Percentiles rank a stretch among this genome's conserved stretches.
Conservation (phyloP, 768 basidiomycete genomes). For the Russula sp. region DNA sequence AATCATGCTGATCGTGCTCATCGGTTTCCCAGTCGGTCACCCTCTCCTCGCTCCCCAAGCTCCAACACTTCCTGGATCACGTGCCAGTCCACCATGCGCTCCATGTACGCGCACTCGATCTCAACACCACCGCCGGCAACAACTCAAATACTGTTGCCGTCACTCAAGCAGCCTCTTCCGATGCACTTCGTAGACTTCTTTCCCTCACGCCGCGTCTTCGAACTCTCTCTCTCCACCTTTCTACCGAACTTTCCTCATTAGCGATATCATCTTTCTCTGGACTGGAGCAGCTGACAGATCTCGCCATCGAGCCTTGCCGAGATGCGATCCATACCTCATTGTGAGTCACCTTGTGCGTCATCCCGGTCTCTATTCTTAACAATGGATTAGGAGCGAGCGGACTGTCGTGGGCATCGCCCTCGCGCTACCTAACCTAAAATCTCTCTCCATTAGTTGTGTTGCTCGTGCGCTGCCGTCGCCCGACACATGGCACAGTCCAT, state of each 20-base stretch:
- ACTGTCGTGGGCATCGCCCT: constrained; percentile 17
- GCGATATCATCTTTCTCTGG: constrained; percentile 10
- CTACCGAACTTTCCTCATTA: constrained; percentile 14
- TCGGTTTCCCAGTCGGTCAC: constrained; percentile 10
- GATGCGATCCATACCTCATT: constrained; percentile 8
- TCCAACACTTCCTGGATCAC: constrained; percentile 19
- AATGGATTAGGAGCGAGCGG: constrained; percentile 13
- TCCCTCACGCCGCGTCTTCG: constrained; percentile 10
- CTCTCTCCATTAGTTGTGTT: constrained; percentile 19
- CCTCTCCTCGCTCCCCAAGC: constrained; percentile 5
- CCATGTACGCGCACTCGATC: constrained; percentile 14
- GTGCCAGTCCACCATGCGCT: constrained; percentile 15
- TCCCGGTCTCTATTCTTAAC: not conserved
- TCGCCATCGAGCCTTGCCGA: constrained; percentile 15
- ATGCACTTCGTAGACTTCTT: constrained; percentile 11
- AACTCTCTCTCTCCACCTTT: constrained; percentile 16
- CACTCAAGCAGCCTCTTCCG: constrained; percentile 6
- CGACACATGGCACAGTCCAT: not conserved
- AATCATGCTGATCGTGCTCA: not conserved
- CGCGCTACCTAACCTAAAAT: constrained; percentile 15
- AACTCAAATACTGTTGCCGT: not conserved
- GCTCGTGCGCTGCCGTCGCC: constrained; percentile 9
- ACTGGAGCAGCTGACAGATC: constrained; percentile 11
- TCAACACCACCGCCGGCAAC: constrained; percentile 11
- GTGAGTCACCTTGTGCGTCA: constrained; percentile 15